These are phyloP conservation scores for Elaeis oleifera DNA, from an alignment of 202 grass and related monocot species.

Conservation along the genomic window DNA sequence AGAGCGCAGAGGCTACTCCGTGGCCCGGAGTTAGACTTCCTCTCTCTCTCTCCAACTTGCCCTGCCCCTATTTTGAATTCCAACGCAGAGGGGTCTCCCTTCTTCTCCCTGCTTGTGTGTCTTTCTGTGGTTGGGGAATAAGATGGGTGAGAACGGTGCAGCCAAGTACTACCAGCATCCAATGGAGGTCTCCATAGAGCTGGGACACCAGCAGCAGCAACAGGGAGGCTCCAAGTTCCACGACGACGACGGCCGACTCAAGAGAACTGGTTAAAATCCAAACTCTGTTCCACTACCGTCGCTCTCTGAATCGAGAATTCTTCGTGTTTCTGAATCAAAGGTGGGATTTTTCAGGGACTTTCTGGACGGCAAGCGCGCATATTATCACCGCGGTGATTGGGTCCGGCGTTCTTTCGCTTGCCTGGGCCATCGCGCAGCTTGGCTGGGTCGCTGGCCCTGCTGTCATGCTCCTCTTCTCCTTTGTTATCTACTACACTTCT, in stretches of 20 bases:
- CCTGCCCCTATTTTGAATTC: no score
- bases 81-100: no score
- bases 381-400: constrained; percentile 1
- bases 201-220: not conserved
- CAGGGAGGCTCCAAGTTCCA: constrained; percentile 1
- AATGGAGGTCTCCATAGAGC: constrained; percentile 7
- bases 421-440: constrained; percentile 4
- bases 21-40: no score
- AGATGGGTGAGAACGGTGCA: no score
- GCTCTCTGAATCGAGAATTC: no score
- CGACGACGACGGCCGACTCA: constrained; percentile 5
- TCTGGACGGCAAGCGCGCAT: not conserved
- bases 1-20: no score
- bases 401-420: constrained; percentile 2
- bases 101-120: no score
- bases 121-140: no score
- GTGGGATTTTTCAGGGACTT: not conserved
- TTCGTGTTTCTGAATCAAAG: no score
- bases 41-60: no score
- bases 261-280: not conserved
- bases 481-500: constrained; percentile 9
- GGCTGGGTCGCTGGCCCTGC: not conserved
- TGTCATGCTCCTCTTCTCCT: constrained; percentile 8
- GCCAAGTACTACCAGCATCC: not conserved
- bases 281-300: no score